Conservation (phyloP, 2,329 filamentous ascomycete species). For the Onygena corvina region DNA sequence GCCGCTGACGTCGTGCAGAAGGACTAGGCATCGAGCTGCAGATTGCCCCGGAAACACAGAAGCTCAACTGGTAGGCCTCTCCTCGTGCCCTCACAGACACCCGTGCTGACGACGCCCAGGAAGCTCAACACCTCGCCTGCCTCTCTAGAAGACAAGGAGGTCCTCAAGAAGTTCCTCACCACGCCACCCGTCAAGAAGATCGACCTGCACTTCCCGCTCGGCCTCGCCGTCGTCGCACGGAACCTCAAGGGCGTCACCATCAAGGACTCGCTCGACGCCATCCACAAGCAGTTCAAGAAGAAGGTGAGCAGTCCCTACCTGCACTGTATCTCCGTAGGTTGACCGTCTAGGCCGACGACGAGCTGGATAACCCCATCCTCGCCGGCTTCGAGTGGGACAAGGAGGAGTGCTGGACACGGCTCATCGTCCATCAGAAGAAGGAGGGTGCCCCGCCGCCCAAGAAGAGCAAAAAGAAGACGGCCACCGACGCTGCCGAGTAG, state of each 20-base stretch:
- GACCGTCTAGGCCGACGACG: conserved; percentile 63
- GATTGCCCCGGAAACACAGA: conserved; percentile 72
- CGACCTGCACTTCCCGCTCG: conserved; percentile 80
- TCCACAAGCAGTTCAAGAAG: conserved; percentile 95
- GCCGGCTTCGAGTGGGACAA: conserved; percentile 94
- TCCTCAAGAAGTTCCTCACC: conserved; percentile 69
- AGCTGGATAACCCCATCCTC: conserved; percentile 75
- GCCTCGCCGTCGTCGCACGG: conserved; percentile 74
- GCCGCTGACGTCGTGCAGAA: conserved; percentile 40
- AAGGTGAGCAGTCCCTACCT: conserved; percentile 48
- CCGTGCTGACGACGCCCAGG: conserved; percentile 40
- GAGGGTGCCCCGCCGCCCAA: conserved; percentile 47
- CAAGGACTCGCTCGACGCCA: conserved; percentile 91
- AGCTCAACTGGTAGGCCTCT: conserved; percentile 65
- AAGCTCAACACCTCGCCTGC: conserved; percentile 81
- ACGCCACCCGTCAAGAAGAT: conserved; percentile 84
- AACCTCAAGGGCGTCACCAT: conserved; percentile 93
- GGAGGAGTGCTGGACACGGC: conserved; percentile 76
- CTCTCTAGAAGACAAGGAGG: conserved; percentile 68
- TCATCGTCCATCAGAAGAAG: conserved; percentile 76
- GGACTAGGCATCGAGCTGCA: conserved; percentile 58
- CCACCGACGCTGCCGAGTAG: neutral
- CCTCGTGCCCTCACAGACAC: neutral
- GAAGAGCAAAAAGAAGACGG: conserved; percentile 53
- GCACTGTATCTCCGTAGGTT: neutral